A percentile compares a stretch with the other conserved stretches of the same genome.
These are phyloP conservation scores for Apiotrichum montevideense DNA, from an alignment of 1,284 basidiomycete species.

Conservation along the genomic window DNA sequence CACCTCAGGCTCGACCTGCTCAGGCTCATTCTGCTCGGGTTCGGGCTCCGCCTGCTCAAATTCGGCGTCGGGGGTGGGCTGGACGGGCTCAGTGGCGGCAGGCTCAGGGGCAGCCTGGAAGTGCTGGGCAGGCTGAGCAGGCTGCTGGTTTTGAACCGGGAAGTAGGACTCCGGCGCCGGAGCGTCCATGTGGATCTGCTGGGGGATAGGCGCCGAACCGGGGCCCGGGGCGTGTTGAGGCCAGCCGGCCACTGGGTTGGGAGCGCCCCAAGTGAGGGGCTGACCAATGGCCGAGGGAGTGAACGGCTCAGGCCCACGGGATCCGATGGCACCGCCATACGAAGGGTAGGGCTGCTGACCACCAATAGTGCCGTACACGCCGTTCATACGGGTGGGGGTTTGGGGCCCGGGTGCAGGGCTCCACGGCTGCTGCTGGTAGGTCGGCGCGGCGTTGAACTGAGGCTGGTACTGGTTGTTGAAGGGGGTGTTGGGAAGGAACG, in stretches of 20 bases:
- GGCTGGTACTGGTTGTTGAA: conserved; percentile 7
- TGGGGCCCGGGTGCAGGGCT: conserved; percentile 14
- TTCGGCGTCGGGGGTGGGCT: conserved; percentile 4
- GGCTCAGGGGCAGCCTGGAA: no score
- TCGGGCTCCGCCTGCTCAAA: conserved; percentile 7
- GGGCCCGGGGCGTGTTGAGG: conserved; percentile 17
- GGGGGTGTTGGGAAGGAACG: conserved; percentile 2
- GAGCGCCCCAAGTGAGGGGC: conserved; percentile 30
- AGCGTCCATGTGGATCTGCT: conserved; percentile 5
- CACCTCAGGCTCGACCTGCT: no score
- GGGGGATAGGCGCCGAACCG: background rate
- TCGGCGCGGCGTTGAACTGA: conserved; percentile 10
- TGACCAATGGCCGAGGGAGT: conserved; percentile 9
- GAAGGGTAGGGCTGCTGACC: conserved; percentile 4
- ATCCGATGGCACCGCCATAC: conserved; percentile 16
- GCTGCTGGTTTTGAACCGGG: conserved; percentile 11
- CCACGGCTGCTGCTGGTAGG: conserved; percentile 11
- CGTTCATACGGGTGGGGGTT: conserved; percentile 15
- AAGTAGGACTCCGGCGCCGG: background rate
- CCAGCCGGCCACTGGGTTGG: conserved; percentile 14
- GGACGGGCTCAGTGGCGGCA: conserved; percentile 1
- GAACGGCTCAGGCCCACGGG: conserved; percentile 16
- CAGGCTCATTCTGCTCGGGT: background rate
- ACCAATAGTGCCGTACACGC: conserved; percentile 17
- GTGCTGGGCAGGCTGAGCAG: no score